Evolutionary conservation across 2,329 filamentous ascomycete genomes (phyloP).

Genomic region (Aspergillus cejpii): DNA sequence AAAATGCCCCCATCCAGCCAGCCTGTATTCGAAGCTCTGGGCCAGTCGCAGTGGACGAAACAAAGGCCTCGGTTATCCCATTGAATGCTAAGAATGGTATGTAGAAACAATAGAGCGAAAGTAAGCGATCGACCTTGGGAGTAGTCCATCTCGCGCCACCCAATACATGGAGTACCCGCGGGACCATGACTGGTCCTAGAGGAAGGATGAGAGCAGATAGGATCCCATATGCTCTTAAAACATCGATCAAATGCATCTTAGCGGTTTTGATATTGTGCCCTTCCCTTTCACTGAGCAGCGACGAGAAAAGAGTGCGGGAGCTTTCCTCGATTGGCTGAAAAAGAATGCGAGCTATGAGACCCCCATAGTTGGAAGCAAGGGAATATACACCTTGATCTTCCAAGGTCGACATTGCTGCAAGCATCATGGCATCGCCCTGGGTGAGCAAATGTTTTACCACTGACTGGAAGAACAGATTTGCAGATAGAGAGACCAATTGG

Average conservation of each 20-base stretch:
- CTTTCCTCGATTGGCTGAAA: slow-evolving; percentile 96
- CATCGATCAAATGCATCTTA: slow-evolving; percentile 33
- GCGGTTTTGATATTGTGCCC: slow-evolving; percentile 20
- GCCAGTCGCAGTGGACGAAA: slow-evolving; percentile 74
- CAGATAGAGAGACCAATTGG: slow-evolving; percentile 63
- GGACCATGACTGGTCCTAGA: slow-evolving; percentile 68
- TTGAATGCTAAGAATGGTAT: slow-evolving; percentile 89
- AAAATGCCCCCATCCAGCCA: slow-evolving; percentile 77
- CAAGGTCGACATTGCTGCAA: slow-evolving; percentile 68
- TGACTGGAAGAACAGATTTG: slow-evolving; percentile 81
- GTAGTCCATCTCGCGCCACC: slow-evolving; percentile 70
- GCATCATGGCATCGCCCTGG: slow-evolving; percentile 85
- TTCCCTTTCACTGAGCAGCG: slow-evolving; percentile 52
- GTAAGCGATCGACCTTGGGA: slow-evolving; percentile 64
- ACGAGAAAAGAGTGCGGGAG: slow-evolving; percentile 81
- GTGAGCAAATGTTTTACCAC: slow-evolving; percentile 88
- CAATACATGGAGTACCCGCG: slow-evolving; percentile 64
- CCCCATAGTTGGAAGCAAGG: slow-evolving; percentile 89
- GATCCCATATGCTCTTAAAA: slow-evolving; percentile 68
- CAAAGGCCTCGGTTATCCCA: slow-evolving; percentile 86
- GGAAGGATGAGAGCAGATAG: slow-evolving; percentile 62
- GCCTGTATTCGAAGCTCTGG: slow-evolving; percentile 70
- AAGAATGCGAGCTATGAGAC: slow-evolving; percentile 76
- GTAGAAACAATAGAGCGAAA: slow-evolving; percentile 83
- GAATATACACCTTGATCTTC: slow-evolving; percentile 85